Evolutionary conservation across 371 early-diverging fungal genomes (phyloP), one percentile per base, ranked within the genome.

Genomic region (Rhizopus sp.): DNA sequence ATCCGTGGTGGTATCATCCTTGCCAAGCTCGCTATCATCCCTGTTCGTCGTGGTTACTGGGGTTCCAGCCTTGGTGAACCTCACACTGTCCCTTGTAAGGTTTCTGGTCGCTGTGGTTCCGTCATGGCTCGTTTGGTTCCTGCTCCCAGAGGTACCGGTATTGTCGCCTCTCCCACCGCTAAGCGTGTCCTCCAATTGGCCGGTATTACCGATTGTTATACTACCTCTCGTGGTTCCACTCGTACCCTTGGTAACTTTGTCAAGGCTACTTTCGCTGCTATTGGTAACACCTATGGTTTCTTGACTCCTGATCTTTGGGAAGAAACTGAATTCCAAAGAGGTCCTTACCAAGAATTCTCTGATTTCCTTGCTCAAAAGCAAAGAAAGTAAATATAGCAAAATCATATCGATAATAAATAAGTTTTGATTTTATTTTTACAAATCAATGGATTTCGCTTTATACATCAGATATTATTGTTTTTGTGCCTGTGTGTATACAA

Each of bases 11-110:
- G 98, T 75, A 94, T 98, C 77, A 93, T 94, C 83, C 89, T 94
- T 63, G 99, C 99, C 83, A 99, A 99, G 92, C 92, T 98, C 68
- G 88, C 93, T 65, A 88, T 98, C 69, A 91, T 97, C 81, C 99
- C 99, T 62, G 97, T 99, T 60, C 95, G 98, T 78, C 93, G 97
- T 80, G 99, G 99, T 72, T 97, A 95, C 87, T 99, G 99, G 99
- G 98, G 98, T 77, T 88, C 96, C 78, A 82, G 85, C 68, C 84
- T 97, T 69, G 98, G 98, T 86, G 94, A 91, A 61, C 95, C 97
- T 69, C 99, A 99, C 92, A 99, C 99, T 67, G 99, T 99, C 57
- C 97, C 98, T 53, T 83, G 88, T 85, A 98, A 96, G 91, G 97
- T 97, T 72, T 95, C 97, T 64, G 99, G 99, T 74, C 98, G 98